A percentile compares a stretch with the other conserved stretches of the same genome.
phyloP scores from a whole-genome alignment of 495 filamentous ascomycete genomes.

The Penicillium macrosclerotiorum region DNA sequence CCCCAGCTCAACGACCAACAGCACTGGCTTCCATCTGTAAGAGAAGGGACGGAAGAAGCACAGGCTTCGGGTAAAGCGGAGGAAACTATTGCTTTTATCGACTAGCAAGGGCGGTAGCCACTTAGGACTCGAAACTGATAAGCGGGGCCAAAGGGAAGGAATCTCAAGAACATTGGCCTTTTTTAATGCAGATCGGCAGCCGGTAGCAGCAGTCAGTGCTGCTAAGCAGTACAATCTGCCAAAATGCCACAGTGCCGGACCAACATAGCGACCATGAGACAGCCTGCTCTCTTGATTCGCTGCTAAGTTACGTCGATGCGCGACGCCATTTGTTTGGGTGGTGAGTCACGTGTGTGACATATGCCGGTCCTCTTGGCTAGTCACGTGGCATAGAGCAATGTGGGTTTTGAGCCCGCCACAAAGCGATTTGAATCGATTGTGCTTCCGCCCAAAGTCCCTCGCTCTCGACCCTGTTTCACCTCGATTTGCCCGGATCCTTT shows the following conservation, averaged over 20 bases:
- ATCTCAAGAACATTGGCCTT: neutral
- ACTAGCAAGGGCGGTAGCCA: constrained; percentile 24
- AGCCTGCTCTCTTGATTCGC: constrained; percentile 2
- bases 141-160: constrained; percentile 8
- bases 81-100: constrained; percentile 5
- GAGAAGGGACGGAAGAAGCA: neutral
- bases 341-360: constrained; percentile 35
- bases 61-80: neutral
- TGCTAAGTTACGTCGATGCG: neutral
- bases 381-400: constrained; percentile 26
- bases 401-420: constrained; percentile 50
- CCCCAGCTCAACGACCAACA: neutral
- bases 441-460: constrained; percentile 24
- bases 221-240: neutral
- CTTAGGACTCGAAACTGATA: constrained; percentile 13
- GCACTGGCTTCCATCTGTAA: neutral
- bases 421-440: constrained; percentile 41
- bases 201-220: neutral
- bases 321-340: constrained; percentile 14
- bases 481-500: constrained; percentile 12
- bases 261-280: neutral
- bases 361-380: neutral
- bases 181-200: constrained; percentile 2
- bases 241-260: neutral
- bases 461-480: constrained; percentile 6